Conservation (phyloP, 129 eudicot genomes). For the Ambrosia artemisiifolia region DNA sequence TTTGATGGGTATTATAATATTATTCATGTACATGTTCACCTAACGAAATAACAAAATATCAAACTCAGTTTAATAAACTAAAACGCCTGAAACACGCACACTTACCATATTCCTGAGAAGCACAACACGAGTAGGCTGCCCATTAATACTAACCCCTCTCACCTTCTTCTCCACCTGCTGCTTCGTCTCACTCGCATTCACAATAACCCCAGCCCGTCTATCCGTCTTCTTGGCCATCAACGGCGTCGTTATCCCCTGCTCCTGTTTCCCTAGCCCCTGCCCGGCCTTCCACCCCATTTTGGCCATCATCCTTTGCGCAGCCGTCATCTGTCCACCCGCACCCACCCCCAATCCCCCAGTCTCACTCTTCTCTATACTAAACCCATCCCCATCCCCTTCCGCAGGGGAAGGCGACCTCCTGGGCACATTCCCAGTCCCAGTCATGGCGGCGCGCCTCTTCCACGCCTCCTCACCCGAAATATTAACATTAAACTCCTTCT, state of each 20-base stretch:
- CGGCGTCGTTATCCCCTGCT: conserved; percentile 95
- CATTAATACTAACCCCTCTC: conserved; percentile 75
- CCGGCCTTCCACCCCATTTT: conserved; percentile 99
- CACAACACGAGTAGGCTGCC: conserved; percentile 80
- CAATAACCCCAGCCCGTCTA: conserved; percentile 89
- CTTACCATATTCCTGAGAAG: conserved; percentile 89
- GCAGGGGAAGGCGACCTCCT: conserved; percentile 48
- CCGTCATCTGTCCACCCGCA: conserved; percentile 95
- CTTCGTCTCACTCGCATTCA: conserved; percentile 69
- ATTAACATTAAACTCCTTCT: conserved; percentile 48
- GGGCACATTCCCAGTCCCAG: conserved; percentile 33
- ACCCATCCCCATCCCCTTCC: conserved; percentile 46
- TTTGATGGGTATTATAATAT: no score
- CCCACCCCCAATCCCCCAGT: conserved; percentile 87
- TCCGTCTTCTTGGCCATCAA: conserved; percentile 94
- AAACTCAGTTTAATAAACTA: background rate
- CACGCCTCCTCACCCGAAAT: conserved; percentile 92
- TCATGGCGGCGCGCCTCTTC: conserved; percentile 82
- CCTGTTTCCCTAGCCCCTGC: conserved; percentile 88
- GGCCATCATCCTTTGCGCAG: conserved; percentile 98
- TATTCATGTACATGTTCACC: background rate
- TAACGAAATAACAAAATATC: background rate
- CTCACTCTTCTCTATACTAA: conserved; percentile 76
- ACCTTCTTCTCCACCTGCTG: conserved; percentile 56
- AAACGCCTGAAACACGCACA: no score